phyloP scores from a whole-genome alignment of 106 monocot genomes.

The Xerophyta viscosa region DNA sequence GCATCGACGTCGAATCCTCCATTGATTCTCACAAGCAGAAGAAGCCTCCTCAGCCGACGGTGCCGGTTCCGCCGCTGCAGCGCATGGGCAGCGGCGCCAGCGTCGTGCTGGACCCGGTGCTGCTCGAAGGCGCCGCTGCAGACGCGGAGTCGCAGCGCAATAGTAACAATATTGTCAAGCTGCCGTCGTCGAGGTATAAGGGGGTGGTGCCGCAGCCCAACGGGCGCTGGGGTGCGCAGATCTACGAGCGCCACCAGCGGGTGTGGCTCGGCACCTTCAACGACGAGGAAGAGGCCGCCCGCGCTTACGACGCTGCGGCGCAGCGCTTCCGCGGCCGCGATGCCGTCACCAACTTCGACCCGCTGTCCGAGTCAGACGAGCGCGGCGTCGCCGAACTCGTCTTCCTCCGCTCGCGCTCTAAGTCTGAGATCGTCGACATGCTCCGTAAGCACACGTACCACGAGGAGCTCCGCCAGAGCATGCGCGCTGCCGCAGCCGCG shows the following conservation, averaged over 20 bases:
- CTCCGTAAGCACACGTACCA: slow-evolving; percentile 80
- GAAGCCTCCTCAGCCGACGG: background rate
- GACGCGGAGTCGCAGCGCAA: no score
- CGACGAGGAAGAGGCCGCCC: slow-evolving; percentile 60
- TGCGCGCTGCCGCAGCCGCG: slow-evolving; percentile 1
- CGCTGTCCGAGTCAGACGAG: slow-evolving; percentile 22
- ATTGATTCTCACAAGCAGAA: background rate
- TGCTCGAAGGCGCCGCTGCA: no score
- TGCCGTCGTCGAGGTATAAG: slow-evolving; percentile 62
- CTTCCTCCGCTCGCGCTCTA: slow-evolving; percentile 59
- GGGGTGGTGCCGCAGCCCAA: slow-evolving; percentile 84
- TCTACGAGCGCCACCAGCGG: slow-evolving; percentile 82
- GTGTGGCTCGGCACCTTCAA: slow-evolving; percentile 91
- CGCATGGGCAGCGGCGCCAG: slow-evolving; percentile 45
- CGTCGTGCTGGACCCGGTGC: slow-evolving; percentile 43
- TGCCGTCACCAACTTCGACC: slow-evolving; percentile 77
- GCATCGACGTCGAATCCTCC: background rate
- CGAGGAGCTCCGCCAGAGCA: slow-evolving; percentile 59
- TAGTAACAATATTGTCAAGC: no score
- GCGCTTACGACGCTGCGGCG: slow-evolving; percentile 75
- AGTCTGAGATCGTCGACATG: slow-evolving; percentile 90
- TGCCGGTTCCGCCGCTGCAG: slow-evolving; percentile 11
- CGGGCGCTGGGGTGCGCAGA: slow-evolving; percentile 86
- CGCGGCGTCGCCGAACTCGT: slow-evolving; percentile 33
- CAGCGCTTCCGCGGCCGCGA: slow-evolving; percentile 79